A percentile compares a stretch with the other conserved stretches of the same genome.
These are phyloP conservation scores for Vanderwaltozyma yarrowii DNA, from an alignment of 805 yeast genomes.

Conservation along the genomic window DNA sequence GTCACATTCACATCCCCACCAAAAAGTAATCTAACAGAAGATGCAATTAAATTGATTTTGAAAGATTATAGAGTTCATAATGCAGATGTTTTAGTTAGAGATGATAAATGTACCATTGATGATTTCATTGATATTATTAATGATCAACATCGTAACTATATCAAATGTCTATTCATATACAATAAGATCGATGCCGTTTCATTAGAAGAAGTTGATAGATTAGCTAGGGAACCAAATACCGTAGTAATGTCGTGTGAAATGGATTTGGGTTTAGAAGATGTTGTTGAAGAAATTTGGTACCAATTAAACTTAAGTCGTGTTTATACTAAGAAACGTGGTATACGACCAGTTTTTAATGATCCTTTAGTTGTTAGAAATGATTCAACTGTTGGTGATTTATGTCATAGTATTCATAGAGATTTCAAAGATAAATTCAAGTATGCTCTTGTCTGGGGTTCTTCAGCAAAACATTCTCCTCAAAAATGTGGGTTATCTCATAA, in stretches of 20 bases:
- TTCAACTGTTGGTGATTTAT: conserved; percentile 74
- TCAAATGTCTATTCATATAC: conserved; percentile 86
- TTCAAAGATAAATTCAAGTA: conserved; percentile 87
- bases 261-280: conserved; percentile 77
- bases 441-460: conserved; percentile 94
- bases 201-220: conserved; percentile 82
- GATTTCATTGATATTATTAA: conserved; percentile 89
- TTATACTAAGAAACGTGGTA: conserved; percentile 83
- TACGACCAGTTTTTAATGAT: conserved; percentile 68
- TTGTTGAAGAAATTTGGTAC: conserved; percentile 89
- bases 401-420: conserved; percentile 87
- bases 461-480: conserved; percentile 92
- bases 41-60: conserved; percentile 61
- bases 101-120: conserved; percentile 81
- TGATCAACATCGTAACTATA: conserved; percentile 76
- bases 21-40: conserved; percentile 68
- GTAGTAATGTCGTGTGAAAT: conserved; percentile 89
- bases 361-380: conserved; percentile 84
- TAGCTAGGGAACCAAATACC: conserved; percentile 88
- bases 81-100: conserved; percentile 86
- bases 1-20: conserved; percentile 76
- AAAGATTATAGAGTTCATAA: conserved; percentile 86
- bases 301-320: conserved; percentile 69
- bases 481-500: conserved; percentile 83
- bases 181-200: conserved; percentile 95